phyloP scores from a whole-genome alignment of 2,329 filamentous ascomycete genomes.

The Sphaerulina vaccinii region DNA sequence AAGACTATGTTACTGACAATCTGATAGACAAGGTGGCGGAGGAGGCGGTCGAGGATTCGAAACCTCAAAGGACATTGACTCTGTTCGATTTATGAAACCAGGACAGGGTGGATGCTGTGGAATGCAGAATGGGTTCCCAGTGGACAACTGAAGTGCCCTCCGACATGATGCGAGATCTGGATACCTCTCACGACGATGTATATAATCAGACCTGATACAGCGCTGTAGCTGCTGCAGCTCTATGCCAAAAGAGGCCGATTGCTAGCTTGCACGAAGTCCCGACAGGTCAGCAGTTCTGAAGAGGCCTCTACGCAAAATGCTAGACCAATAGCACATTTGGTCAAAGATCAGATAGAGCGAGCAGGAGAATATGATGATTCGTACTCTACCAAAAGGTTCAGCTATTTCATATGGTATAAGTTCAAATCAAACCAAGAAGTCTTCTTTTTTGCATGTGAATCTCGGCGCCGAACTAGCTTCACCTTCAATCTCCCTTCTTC shows the following conservation, averaged over 20 bases:
- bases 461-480: conserved; percentile 5
- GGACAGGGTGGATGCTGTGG: conserved; percentile 13
- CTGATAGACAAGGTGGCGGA: conserved; percentile 2
- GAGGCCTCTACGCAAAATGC: too few species aligned
- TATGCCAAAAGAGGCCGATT: too few species aligned
- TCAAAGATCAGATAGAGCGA: too few species aligned
- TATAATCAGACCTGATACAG: neutral
- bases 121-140: conserved; percentile 12
- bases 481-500: neutral
- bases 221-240: too few species aligned
- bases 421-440: neutral
- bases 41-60: conserved; percentile 2
- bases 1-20: neutral
- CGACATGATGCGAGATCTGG: too few species aligned
- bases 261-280: too few species aligned
- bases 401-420: neutral
- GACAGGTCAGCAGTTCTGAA: too few species aligned
- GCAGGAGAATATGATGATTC: too few species aligned
- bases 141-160: conserved; percentile 1
- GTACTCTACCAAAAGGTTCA: too few species aligned
- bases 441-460: neutral
- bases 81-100: conserved; percentile 9
- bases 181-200: too few species aligned
- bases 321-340: too few species aligned
- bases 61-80: conserved; percentile 11